phyloP scores from a whole-genome alignment of 768 basidiomycete species.

The Boletus barrowsii region DNA sequence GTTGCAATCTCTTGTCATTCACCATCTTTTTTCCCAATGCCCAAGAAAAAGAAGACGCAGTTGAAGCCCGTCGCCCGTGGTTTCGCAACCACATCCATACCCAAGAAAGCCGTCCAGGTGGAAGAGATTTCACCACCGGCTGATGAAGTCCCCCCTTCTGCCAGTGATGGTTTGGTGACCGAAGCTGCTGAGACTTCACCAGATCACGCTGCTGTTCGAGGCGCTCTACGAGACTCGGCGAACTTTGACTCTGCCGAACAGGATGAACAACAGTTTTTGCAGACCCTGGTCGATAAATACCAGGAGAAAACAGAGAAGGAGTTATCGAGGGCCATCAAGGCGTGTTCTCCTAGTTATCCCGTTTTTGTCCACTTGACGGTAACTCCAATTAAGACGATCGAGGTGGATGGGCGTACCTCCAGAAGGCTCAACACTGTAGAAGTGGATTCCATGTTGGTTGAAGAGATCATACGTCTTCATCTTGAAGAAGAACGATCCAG shows the following conservation, averaged over 20 bases:
- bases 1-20: not conserved
- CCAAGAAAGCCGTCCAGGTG: conserved; percentile 58
- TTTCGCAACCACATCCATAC: conserved; percentile 79
- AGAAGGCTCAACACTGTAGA: conserved; percentile 60
- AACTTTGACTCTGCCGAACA: conserved; percentile 37
- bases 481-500: conserved; percentile 35
- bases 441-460: conserved; percentile 54
- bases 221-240: conserved; percentile 17
- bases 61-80: conserved; percentile 71
- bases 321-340: conserved; percentile 68
- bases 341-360: conserved; percentile 22
- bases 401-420: conserved; percentile 75
- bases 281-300: conserved; percentile 71
- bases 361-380: not conserved
- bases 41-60: conserved; percentile 85
- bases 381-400: conserved; percentile 49
- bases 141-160: conserved; percentile 1
- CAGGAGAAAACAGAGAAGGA: conserved; percentile 92
- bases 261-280: conserved; percentile 56
- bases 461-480: conserved; percentile 57
- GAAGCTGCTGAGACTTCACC: conserved; percentile 5
- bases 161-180: not conserved
- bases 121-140: conserved; percentile 23
- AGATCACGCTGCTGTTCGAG: conserved; percentile 4
- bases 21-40: conserved; percentile 40